Percentiles rank a stretch among this genome's conserved stretches.
These are phyloP conservation scores for Alnus glutinosa DNA, from an alignment of 306 rosid species.

Conservation along the genomic window DNA sequence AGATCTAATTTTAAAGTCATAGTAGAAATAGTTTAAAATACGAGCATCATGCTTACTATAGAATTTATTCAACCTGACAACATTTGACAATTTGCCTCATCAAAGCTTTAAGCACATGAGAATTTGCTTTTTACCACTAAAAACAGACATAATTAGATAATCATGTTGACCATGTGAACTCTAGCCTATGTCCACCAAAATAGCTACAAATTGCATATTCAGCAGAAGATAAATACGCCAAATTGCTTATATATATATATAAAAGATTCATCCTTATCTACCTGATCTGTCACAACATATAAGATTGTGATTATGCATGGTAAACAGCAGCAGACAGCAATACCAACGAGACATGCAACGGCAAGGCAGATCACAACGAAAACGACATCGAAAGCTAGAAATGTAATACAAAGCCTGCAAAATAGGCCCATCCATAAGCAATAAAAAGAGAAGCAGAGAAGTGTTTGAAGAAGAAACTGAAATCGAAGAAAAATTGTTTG, in stretches of 20 bases:
- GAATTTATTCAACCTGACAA: not conserved
- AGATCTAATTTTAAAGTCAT: not conserved
- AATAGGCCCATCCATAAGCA: slow-evolving; percentile 19
- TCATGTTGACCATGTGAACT: not conserved
- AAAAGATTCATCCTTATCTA: slow-evolving; percentile 21
- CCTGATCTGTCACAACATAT: slow-evolving; percentile 70
- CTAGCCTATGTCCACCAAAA: not conserved
- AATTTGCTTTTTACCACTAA: not conserved
- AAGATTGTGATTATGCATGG: slow-evolving; percentile 88
- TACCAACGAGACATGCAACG: slow-evolving; percentile 78
- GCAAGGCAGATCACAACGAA: slow-evolving; percentile 67
- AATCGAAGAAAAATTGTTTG: slow-evolving; percentile 2
- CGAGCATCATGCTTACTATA: not conserved
- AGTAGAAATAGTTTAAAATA: not conserved
- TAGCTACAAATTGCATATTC: not conserved
- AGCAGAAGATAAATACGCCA: too few relatives aligned
- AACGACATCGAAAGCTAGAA: slow-evolving; percentile 75
- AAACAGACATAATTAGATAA: not conserved
- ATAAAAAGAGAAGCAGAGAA: slow-evolving; percentile 16
- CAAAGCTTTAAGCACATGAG: not conserved
- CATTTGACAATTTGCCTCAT: not conserved
- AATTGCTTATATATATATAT: too few relatives aligned
- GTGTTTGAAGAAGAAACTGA: not conserved
- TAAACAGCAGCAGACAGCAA: slow-evolving; percentile 92
- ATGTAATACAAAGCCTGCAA: slow-evolving; percentile 85